These are phyloP conservation scores for Suillus subaureus DNA, from an alignment of 768 basidiomycete genomes.

Conservation along the genomic window DNA sequence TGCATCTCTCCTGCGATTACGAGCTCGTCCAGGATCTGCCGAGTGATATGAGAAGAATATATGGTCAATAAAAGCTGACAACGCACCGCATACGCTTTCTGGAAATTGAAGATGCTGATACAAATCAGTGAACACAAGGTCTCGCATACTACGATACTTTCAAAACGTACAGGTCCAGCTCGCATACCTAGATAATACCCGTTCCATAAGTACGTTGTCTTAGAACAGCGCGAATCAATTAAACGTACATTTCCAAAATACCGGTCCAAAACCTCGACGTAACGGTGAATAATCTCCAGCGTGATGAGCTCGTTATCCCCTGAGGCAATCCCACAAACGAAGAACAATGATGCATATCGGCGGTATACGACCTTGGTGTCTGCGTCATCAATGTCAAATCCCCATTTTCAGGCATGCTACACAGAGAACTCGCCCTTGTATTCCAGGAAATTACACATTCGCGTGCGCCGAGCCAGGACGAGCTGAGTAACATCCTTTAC, in stretches of 20 bases:
- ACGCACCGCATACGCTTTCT: slow-evolving; percentile 87
- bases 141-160: not conserved
- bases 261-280: slow-evolving; percentile 82
- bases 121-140: not conserved
- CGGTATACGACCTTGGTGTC: slow-evolving; percentile 91
- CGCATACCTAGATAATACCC: slow-evolving; percentile 65
- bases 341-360: slow-evolving; percentile 94
- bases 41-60: slow-evolving; percentile 15
- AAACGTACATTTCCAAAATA: slow-evolving; percentile 51
- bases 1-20: slow-evolving; percentile 93
- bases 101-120: slow-evolving; percentile 94
- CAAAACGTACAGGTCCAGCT: slow-evolving; percentile 79
- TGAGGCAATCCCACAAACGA: slow-evolving; percentile 83
- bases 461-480: slow-evolving; percentile 81
- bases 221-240: not conserved
- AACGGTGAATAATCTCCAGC: slow-evolving; percentile 92
- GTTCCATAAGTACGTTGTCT: not conserved
- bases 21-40: slow-evolving; percentile 86
- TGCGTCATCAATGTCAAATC: slow-evolving; percentile 25
- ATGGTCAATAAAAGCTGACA: not conserved
- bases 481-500: slow-evolving; percentile 95
- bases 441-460: slow-evolving; percentile 96
- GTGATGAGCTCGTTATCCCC: slow-evolving; percentile 91
- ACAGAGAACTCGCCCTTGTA: slow-evolving; percentile 75
- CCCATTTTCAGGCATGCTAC: slow-evolving; percentile 27